phyloP scores from a whole-genome alignment of 2,329 filamentous ascomycete genomes.

The Colletotrichum tropicale region DNA sequence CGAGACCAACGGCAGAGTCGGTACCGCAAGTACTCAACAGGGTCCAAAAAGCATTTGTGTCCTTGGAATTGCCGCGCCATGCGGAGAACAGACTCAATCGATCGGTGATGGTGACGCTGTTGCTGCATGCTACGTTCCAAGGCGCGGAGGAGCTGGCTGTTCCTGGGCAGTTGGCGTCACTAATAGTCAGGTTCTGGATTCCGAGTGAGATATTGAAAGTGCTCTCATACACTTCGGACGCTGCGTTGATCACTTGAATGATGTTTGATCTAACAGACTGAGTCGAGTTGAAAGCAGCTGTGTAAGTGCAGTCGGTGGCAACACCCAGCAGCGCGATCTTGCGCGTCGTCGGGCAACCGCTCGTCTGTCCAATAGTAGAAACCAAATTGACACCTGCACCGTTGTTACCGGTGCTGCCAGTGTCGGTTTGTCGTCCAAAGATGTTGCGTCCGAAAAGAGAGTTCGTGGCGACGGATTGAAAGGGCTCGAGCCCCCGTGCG shows the following conservation, averaged over 20 bases:
- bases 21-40: slow-evolving; percentile 83
- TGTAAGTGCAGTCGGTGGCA: slow-evolving; percentile 92
- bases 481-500: slow-evolving; percentile 49
- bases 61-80: slow-evolving; percentile 81
- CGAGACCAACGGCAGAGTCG: slow-evolving; percentile 83
- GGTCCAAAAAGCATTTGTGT: slow-evolving; percentile 93
- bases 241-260: slow-evolving; percentile 82
- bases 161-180: slow-evolving; percentile 74
- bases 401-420: slow-evolving; percentile 71
- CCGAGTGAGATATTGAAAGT: slow-evolving; percentile 96
- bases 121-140: slow-evolving; percentile 83
- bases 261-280: slow-evolving; percentile 74
- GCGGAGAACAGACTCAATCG: slow-evolving; percentile 86
- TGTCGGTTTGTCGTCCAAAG: slow-evolving; percentile 77
- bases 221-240: slow-evolving; percentile 85
- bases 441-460: slow-evolving; percentile 75
- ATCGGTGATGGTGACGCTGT: slow-evolving; percentile 68
- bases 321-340: slow-evolving; percentile 92
- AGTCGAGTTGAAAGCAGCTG: slow-evolving; percentile 69
- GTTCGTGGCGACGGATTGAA: slow-evolving; percentile 65
- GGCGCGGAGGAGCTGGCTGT: slow-evolving; percentile 68
- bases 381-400: slow-evolving; percentile 80
- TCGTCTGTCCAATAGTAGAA: slow-evolving; percentile 77
- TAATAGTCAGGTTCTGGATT: slow-evolving; percentile 83
- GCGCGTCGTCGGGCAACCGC: slow-evolving; percentile 87